These are phyloP conservation scores for Xylaria sp. DNA, from an alignment of 2,329 filamentous ascomycete species.

Conservation along the genomic window DNA sequence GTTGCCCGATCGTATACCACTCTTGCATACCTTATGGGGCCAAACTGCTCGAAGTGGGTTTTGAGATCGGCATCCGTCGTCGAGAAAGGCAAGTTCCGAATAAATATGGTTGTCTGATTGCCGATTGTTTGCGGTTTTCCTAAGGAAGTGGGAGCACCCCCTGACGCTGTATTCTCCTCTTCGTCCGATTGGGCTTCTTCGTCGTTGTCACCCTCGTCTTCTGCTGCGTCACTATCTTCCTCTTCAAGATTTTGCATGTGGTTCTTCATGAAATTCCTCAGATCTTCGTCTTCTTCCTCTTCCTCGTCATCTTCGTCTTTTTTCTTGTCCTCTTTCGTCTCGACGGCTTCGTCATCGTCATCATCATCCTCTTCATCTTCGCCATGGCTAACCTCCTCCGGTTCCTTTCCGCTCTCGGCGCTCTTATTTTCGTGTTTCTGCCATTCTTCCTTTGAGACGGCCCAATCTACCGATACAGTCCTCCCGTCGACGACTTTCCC, in stretches of 20 bases:
- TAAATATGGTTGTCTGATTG: slow-evolving; percentile 84
- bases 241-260: slow-evolving; percentile 68
- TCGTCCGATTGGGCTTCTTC: slow-evolving; percentile 51
- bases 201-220: too few species aligned
- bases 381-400: slow-evolving; percentile 50
- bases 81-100: slow-evolving; percentile 94
- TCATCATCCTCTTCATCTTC: slow-evolving; percentile 38
- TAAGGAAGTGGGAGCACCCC: slow-evolving; percentile 37
- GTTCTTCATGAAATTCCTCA: slow-evolving; percentile 69
- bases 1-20: slow-evolving; percentile 89
- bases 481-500: slow-evolving; percentile 90
- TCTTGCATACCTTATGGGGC: slow-evolving; percentile 87
- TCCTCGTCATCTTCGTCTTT: slow-evolving; percentile 57
- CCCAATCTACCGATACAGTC: slow-evolving; percentile 93
- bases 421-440: slow-evolving; percentile 64
- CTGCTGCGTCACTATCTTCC: slow-evolving; percentile 62
- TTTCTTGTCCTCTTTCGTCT: slow-evolving; percentile 57
- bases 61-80: slow-evolving; percentile 84
- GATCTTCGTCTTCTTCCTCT: slow-evolving; percentile 50
- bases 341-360: slow-evolving; percentile 47
- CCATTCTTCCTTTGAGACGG: slow-evolving; percentile 91
- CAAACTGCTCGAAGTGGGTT: slow-evolving; percentile 88
- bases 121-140: slow-evolving; percentile 60
- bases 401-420: slow-evolving; percentile 40
- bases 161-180: slow-evolving; percentile 53